phyloP scores from a whole-genome alignment of 1,284 basidiomycete genomes.

The Moesziomyces sp. region DNA sequence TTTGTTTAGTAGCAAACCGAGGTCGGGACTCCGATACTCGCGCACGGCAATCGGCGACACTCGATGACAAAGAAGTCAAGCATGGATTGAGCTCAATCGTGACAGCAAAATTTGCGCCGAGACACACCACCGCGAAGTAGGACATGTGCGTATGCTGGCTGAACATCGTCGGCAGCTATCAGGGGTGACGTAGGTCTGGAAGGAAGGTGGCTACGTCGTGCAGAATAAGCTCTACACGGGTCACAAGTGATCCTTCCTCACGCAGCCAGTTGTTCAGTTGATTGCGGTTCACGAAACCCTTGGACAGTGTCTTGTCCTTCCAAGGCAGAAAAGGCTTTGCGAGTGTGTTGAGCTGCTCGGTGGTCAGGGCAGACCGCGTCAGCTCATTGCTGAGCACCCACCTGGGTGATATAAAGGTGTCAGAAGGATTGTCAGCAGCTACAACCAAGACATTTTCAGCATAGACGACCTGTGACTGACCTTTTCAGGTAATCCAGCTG shows the following conservation, averaged over 20 bases:
- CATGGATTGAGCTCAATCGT: too few relatives aligned
- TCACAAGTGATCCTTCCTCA: neutral
- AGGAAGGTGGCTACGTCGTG: neutral
- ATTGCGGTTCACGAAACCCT: neutral
- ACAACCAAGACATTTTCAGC: neutral
- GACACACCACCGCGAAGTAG: too few relatives aligned
- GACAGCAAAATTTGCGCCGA: too few relatives aligned
- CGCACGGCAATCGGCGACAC: too few relatives aligned
- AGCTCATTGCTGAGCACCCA: slow-evolving; percentile 7
- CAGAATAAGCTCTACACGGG: neutral
- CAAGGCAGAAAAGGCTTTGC: slow-evolving; percentile 13
- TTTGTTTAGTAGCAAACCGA: too few relatives aligned
- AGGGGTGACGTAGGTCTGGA: neutral
- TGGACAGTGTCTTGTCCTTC: neutral
- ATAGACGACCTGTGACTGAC: neutral
- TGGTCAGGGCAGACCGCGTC: neutral
- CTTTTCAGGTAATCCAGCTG: slow-evolving; percentile 4
- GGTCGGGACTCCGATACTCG: too few relatives aligned
- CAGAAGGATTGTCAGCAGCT: neutral
- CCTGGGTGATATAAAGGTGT: neutral
- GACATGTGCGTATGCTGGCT: too few relatives aligned
- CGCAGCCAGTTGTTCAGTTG: neutral
- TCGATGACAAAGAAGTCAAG: too few relatives aligned
- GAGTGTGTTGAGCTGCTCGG: neutral
- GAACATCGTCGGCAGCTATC: neutral